Percentiles rank a stretch among this genome's conserved stretches.
These are phyloP conservation scores for Fusarium pilosicola DNA, from an alignment of 2,329 filamentous ascomycete species.

Conservation along the genomic window DNA sequence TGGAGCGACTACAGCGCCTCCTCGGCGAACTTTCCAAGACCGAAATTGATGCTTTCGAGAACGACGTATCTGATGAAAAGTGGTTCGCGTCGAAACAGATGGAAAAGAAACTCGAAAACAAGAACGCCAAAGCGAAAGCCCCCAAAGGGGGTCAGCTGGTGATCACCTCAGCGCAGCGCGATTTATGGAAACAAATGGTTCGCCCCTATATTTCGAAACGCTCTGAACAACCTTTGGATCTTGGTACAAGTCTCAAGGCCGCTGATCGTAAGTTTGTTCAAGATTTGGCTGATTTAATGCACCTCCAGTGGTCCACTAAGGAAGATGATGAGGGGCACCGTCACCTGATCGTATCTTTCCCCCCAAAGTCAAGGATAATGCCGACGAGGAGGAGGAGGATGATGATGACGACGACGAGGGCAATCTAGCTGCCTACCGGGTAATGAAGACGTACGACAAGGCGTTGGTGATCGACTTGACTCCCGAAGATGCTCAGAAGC, in stretches of 20 bases:
- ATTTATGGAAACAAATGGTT: conserved; percentile 81
- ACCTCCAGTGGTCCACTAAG: conserved; percentile 66
- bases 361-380: conserved; percentile 49
- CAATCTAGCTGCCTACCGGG: conserved; percentile 82
- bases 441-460: conserved; percentile 91
- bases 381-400: conserved; percentile 64
- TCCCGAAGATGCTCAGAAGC: conserved; percentile 79
- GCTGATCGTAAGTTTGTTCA: conserved; percentile 94
- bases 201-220: conserved; percentile 84
- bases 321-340: conserved; percentile 66
- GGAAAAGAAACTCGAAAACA: conserved; percentile 69
- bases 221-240: conserved; percentile 72
- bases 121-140: conserved; percentile 65
- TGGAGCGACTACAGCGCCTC: conserved; percentile 79
- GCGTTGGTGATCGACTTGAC: conserved; percentile 85
- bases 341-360: conserved; percentile 62
- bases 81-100: conserved; percentile 92
- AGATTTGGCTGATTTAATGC: conserved; percentile 75
- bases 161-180: conserved; percentile 82
- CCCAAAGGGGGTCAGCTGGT: conserved; percentile 69
- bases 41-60: conserved; percentile 92
- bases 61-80: conserved; percentile 85
- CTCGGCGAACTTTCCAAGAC: conserved; percentile 87
- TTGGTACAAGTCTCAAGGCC: conserved; percentile 78
- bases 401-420: conserved; percentile 77